Percentiles rank a stretch among this genome's conserved stretches.
phyloP scores from a whole-genome alignment of 2,329 filamentous ascomycete genomes.

The Graphilbum sp. region DNA sequence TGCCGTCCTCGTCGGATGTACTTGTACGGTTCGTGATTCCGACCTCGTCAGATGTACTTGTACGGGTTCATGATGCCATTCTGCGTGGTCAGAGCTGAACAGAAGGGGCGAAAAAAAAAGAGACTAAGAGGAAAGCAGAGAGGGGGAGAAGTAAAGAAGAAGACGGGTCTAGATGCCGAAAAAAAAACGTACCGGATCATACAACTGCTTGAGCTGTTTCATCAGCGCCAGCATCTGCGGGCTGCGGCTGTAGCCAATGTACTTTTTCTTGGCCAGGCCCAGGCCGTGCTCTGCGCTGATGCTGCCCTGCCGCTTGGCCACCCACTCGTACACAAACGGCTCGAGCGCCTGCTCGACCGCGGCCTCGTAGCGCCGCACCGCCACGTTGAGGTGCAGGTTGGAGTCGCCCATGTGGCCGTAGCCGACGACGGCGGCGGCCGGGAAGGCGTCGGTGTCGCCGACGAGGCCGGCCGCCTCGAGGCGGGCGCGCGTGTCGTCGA shows the following conservation, averaged over 20 bases:
- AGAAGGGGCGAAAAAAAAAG: background rate
- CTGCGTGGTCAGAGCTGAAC: constrained; percentile 26
- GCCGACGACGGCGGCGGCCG: constrained; percentile 79
- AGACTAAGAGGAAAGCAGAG: too few species aligned
- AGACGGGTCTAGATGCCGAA: constrained; percentile 1
- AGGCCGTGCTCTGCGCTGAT: constrained; percentile 95
- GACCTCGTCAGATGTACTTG: constrained; percentile 66
- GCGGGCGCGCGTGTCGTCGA: constrained; percentile 65
- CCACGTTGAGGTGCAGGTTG: constrained; percentile 87
- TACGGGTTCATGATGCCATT: constrained; percentile 99
- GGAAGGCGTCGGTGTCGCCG: constrained; percentile 56
- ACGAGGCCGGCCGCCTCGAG: constrained; percentile 61
- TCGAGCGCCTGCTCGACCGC: constrained; percentile 75
- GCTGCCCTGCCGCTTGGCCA: constrained; percentile 69
- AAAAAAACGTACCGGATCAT: constrained; percentile 63
- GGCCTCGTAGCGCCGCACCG: constrained; percentile 69
- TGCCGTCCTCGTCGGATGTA: too few species aligned
- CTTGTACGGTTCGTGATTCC: too few species aligned
- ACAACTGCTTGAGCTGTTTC: constrained; percentile 87
- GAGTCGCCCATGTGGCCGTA: constrained; percentile 98
- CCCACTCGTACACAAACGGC: constrained; percentile 97
- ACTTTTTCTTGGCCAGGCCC: constrained; percentile 89
- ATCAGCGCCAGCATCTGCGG: constrained; percentile 79
- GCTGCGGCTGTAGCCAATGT: constrained; percentile 80
- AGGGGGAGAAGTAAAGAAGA: too few species aligned